Evolutionary conservation across 768 basidiomycete species (phyloP).

Genomic region (Chiua virens): DNA sequence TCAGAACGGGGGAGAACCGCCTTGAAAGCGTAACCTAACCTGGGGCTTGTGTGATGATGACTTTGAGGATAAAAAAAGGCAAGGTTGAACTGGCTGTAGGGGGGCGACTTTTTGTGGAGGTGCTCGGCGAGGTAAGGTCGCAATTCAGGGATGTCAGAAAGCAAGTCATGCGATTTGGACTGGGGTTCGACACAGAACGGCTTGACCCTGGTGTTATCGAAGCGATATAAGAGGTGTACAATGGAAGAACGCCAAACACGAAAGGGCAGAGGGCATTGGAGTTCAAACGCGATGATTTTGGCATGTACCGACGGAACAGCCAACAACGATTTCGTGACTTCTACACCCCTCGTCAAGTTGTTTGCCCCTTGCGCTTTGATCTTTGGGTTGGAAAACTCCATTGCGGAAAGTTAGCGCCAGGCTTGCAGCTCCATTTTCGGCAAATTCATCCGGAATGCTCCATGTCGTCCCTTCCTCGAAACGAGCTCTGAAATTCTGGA

Average conservation of each 20-base stretch:
- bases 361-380: too few relatives aligned
- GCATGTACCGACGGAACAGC: slow-evolving; percentile 33
- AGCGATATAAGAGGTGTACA: too few relatives aligned
- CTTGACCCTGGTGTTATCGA: too few relatives aligned
- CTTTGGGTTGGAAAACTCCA: too few relatives aligned
- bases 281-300: slow-evolving; percentile 35
- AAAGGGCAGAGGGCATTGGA: slow-evolving; percentile 9
- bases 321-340: slow-evolving; percentile 36
- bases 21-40: slow-evolving; percentile 19
- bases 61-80: too few relatives aligned
- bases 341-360: neutral
- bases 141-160: slow-evolving; percentile 27
- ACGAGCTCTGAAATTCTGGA: slow-evolving; percentile 23
- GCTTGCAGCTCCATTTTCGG: too few relatives aligned
- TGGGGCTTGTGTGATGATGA: slow-evolving; percentile 4
- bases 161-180: neutral
- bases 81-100: too few relatives aligned
- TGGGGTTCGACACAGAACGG: too few relatives aligned
- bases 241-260: slow-evolving; percentile 13
- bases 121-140: neutral
- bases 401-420: too few relatives aligned
- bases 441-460: slow-evolving; percentile 1
- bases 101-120: too few relatives aligned
- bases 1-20: neutral
- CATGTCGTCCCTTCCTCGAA: slow-evolving; percentile 28